Percentiles rank a stretch among this genome's conserved stretches.
These are phyloP conservation scores for Diaporthe amygdali DNA, from an alignment of 2,329 filamentous ascomycete species.

Conservation along the genomic window DNA sequence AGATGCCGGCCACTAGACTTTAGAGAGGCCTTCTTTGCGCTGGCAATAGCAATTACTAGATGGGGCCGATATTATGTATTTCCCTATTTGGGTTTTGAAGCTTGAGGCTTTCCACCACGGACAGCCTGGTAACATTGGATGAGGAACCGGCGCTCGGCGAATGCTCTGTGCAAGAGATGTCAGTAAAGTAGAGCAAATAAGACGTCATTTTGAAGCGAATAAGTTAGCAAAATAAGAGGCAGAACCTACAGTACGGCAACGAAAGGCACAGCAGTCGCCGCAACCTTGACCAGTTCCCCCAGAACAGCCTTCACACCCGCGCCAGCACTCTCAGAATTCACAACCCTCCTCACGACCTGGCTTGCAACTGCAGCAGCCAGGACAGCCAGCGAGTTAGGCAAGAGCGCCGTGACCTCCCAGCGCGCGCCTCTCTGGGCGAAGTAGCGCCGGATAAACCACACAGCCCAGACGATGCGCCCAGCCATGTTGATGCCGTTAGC, in stretches of 20 bases:
- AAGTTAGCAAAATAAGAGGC: background rate
- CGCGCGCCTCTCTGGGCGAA: constrained; percentile 53
- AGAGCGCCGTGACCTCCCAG: constrained; percentile 46
- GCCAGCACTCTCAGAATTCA: constrained; percentile 31
- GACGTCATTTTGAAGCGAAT: constrained; percentile 26
- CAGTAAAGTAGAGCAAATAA: constrained; percentile 34
- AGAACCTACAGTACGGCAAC: constrained; percentile 64
- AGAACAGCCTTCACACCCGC: constrained; percentile 33
- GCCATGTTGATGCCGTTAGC: constrained; percentile 92
- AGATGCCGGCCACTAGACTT: background rate
- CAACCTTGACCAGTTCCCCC: constrained; percentile 51
- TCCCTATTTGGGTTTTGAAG: background rate
- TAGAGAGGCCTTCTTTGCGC: background rate
- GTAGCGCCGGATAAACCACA: constrained; percentile 71
- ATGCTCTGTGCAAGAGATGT: constrained; percentile 46
- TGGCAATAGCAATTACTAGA: background rate
- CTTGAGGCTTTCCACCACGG: constrained; percentile 30
- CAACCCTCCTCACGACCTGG: constrained; percentile 41
- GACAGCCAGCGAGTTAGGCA: constrained; percentile 50
- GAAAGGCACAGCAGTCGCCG: constrained; percentile 56
- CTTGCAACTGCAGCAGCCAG: constrained; percentile 50
- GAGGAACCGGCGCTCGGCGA: constrained; percentile 61
- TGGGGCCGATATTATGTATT: background rate
- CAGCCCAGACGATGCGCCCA: constrained; percentile 83
- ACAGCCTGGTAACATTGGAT: constrained; percentile 54